Evolutionary conservation across 1,284 basidiomycete species (phyloP).

Genomic region (Fomes fomentarius): DNA sequence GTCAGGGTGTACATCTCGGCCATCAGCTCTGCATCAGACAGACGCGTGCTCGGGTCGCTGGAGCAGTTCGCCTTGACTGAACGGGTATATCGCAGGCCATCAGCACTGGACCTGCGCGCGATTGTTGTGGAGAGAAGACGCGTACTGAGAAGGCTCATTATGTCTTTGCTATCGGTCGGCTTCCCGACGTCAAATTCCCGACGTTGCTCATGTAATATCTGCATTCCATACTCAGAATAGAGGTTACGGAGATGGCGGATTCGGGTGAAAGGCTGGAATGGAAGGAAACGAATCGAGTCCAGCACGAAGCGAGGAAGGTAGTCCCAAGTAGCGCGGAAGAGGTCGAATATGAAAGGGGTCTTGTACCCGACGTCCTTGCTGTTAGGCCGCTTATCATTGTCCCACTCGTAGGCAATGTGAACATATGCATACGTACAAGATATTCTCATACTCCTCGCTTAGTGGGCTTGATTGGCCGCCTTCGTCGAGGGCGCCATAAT

Average conservation of each 20-base stretch:
- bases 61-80: slow-evolving; percentile 57
- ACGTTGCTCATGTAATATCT: slow-evolving; percentile 21
- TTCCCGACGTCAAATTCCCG: background rate
- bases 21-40: slow-evolving; percentile 50
- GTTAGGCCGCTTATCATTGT: too few relatives aligned
- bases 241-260: slow-evolving; percentile 26
- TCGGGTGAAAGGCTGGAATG: slow-evolving; percentile 28
- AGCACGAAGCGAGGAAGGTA: slow-evolving; percentile 29
- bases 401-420: too few relatives aligned
- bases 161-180: slow-evolving; percentile 31
- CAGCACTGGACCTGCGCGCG: too few relatives aligned
- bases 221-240: slow-evolving; percentile 24
- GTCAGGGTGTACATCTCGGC: slow-evolving; percentile 52
- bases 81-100: too few relatives aligned
- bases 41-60: slow-evolving; percentile 43
- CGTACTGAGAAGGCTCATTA: slow-evolving; percentile 45
- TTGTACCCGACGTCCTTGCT: slow-evolving; percentile 24
- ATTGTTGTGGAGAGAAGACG: background rate
- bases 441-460: too few relatives aligned
- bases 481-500: too few relatives aligned
- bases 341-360: slow-evolving; percentile 13
- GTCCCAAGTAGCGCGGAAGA: slow-evolving; percentile 29
- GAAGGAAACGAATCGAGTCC: slow-evolving; percentile 29
- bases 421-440: too few relatives aligned
- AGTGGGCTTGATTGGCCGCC: too few relatives aligned